phyloP scores from a whole-genome alignment of 2,329 filamentous ascomycete species.

The Elsinoe fawcettii region DNA sequence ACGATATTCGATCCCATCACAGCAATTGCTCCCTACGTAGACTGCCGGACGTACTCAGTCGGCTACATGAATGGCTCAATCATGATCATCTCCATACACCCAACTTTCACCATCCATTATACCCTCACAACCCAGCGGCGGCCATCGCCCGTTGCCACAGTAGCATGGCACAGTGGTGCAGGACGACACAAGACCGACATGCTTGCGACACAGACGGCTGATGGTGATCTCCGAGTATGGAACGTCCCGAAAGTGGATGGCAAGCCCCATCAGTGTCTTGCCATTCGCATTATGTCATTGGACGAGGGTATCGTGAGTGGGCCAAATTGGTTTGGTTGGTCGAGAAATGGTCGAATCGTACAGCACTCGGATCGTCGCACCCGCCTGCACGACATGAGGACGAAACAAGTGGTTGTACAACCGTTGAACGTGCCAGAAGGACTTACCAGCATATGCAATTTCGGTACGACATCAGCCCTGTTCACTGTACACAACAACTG shows the following conservation, averaged over 20 bases:
- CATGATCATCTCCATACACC: slow-evolving; percentile 78
- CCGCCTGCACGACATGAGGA: slow-evolving; percentile 91
- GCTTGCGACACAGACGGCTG: slow-evolving; percentile 84
- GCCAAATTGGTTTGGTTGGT: slow-evolving; percentile 96
- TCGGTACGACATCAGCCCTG: slow-evolving; percentile 80
- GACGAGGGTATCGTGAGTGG: slow-evolving; percentile 65
- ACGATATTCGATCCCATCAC: slow-evolving; percentile 95
- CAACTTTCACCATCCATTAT: slow-evolving; percentile 88
- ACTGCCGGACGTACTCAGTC: slow-evolving; percentile 92
- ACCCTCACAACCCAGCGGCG: slow-evolving; percentile 76
- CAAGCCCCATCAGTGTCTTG: slow-evolving; percentile 61
- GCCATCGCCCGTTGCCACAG: slow-evolving; percentile 76
- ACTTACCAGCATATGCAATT: slow-evolving; percentile 74
- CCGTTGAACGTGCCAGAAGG: slow-evolving; percentile 74
- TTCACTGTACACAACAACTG: slow-evolving; percentile 86
- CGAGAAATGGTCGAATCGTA: slow-evolving; percentile 92
- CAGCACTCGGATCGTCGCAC: slow-evolving; percentile 67
- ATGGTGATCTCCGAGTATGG: slow-evolving; percentile 92
- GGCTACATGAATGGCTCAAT: slow-evolving; percentile 95
- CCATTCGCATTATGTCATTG: slow-evolving; percentile 77
- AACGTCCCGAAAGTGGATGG: slow-evolving; percentile 76
- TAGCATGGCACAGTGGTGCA: slow-evolving; percentile 95
- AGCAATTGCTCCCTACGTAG: slow-evolving; percentile 78
- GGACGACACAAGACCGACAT: slow-evolving; percentile 96
- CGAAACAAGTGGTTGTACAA: slow-evolving; percentile 90